Evolutionary conservation across 495 filamentous ascomycete species (phyloP).

Genomic region (Tuber brumale): DNA sequence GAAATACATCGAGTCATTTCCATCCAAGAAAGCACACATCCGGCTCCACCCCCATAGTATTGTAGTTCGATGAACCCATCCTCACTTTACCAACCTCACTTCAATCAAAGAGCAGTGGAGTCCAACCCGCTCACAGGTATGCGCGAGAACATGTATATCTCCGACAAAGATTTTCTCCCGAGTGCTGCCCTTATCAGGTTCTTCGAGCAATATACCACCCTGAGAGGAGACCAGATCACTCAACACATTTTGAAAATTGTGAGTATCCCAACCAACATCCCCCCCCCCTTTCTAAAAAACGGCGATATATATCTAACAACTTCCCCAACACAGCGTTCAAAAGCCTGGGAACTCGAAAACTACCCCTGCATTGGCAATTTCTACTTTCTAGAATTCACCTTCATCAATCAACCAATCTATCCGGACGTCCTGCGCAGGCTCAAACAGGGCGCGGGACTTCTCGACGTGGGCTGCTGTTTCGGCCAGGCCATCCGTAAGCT

Average conservation of each 20-base stretch:
- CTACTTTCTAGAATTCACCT: slow-evolving; percentile 44
- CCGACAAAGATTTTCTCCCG: background rate
- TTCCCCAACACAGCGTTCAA: slow-evolving; percentile 39
- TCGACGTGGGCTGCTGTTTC: slow-evolving; percentile 52
- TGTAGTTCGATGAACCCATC: background rate
- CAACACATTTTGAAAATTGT: background rate
- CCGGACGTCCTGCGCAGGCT: slow-evolving; percentile 23
- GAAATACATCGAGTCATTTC: too few relatives aligned
- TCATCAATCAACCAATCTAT: slow-evolving; percentile 39
- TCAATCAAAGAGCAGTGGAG: background rate
- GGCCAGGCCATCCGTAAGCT: slow-evolving; percentile 51
- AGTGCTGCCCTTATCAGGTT: background rate
- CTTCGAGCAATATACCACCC: background rate
- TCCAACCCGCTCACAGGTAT: background rate
- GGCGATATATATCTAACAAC: background rate
- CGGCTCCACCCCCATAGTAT: background rate
- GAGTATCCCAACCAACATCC: background rate
- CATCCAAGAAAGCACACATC: too few relatives aligned
- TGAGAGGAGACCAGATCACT: background rate
- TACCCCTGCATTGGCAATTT: slow-evolving; percentile 47
- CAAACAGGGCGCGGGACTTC: slow-evolving; percentile 34
- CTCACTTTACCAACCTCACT: background rate
- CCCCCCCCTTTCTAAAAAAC: background rate
- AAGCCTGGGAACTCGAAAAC: slow-evolving; percentile 43
- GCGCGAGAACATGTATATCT: background rate